Conservation (phyloP, 441 rosid genomes). For the Erysimum pusillum region DNA sequence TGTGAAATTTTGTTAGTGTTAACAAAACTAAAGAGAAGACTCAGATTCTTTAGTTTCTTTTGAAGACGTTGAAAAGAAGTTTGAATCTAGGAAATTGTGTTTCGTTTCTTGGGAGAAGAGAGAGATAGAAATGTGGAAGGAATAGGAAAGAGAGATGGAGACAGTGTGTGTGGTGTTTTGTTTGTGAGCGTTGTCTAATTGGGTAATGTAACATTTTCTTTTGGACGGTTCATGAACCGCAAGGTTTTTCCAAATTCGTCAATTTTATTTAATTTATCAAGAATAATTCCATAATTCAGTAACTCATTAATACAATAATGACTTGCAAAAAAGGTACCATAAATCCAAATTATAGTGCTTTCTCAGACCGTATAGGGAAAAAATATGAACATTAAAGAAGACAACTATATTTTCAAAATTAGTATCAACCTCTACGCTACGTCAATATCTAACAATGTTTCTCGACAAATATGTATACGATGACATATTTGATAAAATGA, state of each 20-base stretch:
- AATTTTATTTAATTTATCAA: background rate
- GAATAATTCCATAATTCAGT: background rate
- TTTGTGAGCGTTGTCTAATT: conserved; percentile 36
- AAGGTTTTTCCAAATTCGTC: background rate
- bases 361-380: background rate
- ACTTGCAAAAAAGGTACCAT: conserved; percentile 10
- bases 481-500: conserved; percentile 6
- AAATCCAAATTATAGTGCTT: background rate
- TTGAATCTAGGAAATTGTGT: conserved; percentile 49
- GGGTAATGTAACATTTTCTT: background rate
- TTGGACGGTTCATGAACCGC: conserved; percentile 29
- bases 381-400: background rate
- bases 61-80: no score
- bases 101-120: conserved; percentile 26
- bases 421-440: background rate
- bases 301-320: conserved; percentile 34
- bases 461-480: background rate
- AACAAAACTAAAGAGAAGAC: background rate
- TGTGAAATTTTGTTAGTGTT: conserved; percentile 7
- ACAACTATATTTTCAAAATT: conserved; percentile 21
- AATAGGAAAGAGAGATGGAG: conserved; percentile 28
- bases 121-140: conserved; percentile 33
- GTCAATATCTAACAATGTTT: conserved; percentile 5
- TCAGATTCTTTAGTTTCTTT: no score
- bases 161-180: conserved; percentile 29